These are phyloP conservation scores for Ceratobasidium sp. DNA, from an alignment of 1,284 basidiomycete genomes.

Conservation along the genomic window DNA sequence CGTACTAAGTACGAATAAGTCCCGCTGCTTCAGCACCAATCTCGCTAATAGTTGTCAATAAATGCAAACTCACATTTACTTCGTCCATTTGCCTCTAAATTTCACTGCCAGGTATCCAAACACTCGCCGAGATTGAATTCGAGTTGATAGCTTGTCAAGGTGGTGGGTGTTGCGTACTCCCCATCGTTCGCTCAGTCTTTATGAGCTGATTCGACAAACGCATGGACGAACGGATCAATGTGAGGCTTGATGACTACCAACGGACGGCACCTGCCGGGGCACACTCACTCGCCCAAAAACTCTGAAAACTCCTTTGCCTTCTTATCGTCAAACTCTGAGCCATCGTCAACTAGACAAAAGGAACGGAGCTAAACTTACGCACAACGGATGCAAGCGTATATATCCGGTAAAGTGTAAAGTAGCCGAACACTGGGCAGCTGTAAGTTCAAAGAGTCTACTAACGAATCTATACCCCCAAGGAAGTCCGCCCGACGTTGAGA, in stretches of 20 bases:
- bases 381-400: too few relatives aligned
- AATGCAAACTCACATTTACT: constrained; percentile 8
- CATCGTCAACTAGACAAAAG: background rate
- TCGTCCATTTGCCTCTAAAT: constrained; percentile 16
- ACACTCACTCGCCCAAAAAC: constrained; percentile 27
- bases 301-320: constrained; percentile 7
- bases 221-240: constrained; percentile 2
- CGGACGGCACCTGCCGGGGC: background rate
- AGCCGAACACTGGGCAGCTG: too few relatives aligned
- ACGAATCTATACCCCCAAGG: too few relatives aligned
- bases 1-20: background rate
- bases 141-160: background rate
- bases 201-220: background rate
- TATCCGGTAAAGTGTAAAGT: too few relatives aligned
- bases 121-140: constrained; percentile 7
- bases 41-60: background rate
- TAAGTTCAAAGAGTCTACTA: too few relatives aligned
- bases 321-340: background rate
- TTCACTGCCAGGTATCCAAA: constrained; percentile 18
- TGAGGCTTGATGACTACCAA: background rate
- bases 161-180: background rate
- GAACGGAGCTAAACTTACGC: background rate
- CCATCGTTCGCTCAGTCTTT: constrained; percentile 2
- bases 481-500: too few relatives aligned
- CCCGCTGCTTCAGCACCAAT: constrained; percentile 21